A percentile compares a stretch with the other conserved stretches of the same genome.
phyloP scores from a whole-genome alignment of 1,284 basidiomycete species.

The Chalciporus piperatoides region DNA sequence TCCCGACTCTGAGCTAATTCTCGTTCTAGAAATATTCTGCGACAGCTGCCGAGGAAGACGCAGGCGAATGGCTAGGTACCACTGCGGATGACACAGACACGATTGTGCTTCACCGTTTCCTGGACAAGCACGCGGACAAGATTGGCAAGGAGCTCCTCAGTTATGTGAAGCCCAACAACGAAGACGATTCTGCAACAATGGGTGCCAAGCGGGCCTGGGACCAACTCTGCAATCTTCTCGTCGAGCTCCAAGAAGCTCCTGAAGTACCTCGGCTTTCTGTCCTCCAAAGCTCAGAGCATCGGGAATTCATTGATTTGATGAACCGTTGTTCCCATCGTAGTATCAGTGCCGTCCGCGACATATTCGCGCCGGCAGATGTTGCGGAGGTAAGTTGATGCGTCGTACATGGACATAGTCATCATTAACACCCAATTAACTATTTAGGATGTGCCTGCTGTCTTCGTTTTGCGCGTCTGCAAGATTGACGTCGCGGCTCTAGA shows the following conservation, averaged over 20 bases:
- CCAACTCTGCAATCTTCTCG: slow-evolving; percentile 68
- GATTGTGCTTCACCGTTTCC: slow-evolving; percentile 78
- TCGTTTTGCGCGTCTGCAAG: slow-evolving; percentile 60
- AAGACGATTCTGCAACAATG: slow-evolving; percentile 54
- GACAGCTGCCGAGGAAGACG: slow-evolving; percentile 48
- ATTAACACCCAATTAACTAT: slow-evolving; percentile 7
- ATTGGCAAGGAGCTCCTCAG: slow-evolving; percentile 81
- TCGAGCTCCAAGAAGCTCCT: slow-evolving; percentile 71
- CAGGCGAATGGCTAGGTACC: slow-evolving; percentile 69
- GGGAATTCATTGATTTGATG: slow-evolving; percentile 69
- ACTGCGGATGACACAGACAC: slow-evolving; percentile 78
- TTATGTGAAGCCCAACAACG: slow-evolving; percentile 57
- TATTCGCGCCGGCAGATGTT: slow-evolving; percentile 63
- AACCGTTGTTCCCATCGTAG: slow-evolving; percentile 59
- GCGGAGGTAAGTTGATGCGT: slow-evolving; percentile 42
- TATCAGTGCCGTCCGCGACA: slow-evolving; percentile 56
- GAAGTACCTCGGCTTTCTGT: slow-evolving; percentile 59
- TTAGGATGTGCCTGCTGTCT: slow-evolving; percentile 54
- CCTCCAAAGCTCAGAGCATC: slow-evolving; percentile 50
- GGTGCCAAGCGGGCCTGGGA: slow-evolving; percentile 77
- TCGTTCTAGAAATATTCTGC: slow-evolving; percentile 51
- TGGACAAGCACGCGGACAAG: slow-evolving; percentile 79
- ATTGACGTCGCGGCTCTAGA: slow-evolving; percentile 83
- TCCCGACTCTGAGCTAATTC: slow-evolving; percentile 5
- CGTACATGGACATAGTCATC: background rate